phyloP scores from a whole-genome alignment of 2,329 filamentous ascomycete genomes.

The Cercospora beticola region DNA sequence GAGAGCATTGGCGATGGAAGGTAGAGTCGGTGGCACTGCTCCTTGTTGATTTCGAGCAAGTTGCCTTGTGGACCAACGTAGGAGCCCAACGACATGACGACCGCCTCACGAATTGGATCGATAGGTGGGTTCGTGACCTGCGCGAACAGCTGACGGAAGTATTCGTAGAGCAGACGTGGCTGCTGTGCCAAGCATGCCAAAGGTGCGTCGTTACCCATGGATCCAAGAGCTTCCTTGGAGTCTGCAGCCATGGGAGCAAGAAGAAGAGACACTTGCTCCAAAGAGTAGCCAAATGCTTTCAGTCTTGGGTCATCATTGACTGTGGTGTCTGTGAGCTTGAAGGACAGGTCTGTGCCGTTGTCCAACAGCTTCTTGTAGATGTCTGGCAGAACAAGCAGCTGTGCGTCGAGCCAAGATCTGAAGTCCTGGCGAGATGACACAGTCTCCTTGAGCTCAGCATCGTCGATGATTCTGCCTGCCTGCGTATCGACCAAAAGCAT shows the following conservation, averaged over 20 bases:
- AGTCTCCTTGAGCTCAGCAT: constrained; percentile 84
- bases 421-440: constrained; percentile 88
- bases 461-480: constrained; percentile 88
- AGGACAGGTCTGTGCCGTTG: constrained; percentile 62
- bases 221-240: constrained; percentile 93
- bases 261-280: constrained; percentile 89
- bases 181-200: constrained; percentile 88
- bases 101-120: constrained; percentile 93
- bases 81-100: constrained; percentile 96
- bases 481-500: constrained; percentile 95
- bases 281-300: constrained; percentile 87
- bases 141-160: constrained; percentile 96
- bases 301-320: constrained; percentile 83
- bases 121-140: constrained; percentile 98
- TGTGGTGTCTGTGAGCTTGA: constrained; percentile 65
- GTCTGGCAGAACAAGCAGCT: constrained; percentile 77
- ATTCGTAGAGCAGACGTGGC: constrained; percentile 86
- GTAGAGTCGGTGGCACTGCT: constrained; percentile 81
- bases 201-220: constrained; percentile 96
- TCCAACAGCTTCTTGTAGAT: constrained; percentile 63
- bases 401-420: constrained; percentile 79
- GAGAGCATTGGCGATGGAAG: constrained; percentile 87
- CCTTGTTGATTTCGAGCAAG: constrained; percentile 85
- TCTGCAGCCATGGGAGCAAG: constrained; percentile 95
- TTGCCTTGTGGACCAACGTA: constrained; percentile 97